Evolutionary conservation across 768 basidiomycete genomes (phyloP).

Genomic region (Termitomyces titanicus): DNA sequence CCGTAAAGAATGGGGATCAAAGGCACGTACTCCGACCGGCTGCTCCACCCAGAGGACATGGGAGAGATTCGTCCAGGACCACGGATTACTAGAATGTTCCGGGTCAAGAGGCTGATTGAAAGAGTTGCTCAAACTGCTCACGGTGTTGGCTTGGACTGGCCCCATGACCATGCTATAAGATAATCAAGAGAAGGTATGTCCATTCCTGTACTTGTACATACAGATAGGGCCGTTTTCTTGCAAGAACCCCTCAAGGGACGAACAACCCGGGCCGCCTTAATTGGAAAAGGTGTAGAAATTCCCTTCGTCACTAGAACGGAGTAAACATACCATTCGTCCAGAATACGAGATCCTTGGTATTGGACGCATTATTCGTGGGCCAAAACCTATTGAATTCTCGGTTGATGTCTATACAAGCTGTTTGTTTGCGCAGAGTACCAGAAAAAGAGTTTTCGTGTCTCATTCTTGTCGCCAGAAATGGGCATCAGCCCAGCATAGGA

Average conservation of each 20-base stretch:
- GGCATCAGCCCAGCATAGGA: slow-evolving; percentile 69
- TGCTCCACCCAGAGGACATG: slow-evolving; percentile 70
- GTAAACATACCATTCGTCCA: slow-evolving; percentile 45
- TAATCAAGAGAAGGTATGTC: not conserved
- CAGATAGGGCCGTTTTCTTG: slow-evolving; percentile 65
- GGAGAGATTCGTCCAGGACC: slow-evolving; percentile 70
- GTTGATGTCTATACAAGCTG: not conserved
- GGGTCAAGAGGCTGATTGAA: not conserved
- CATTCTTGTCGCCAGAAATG: slow-evolving; percentile 51
- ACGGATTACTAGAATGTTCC: slow-evolving; percentile 42
- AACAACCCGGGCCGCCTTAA: slow-evolving; percentile 67
- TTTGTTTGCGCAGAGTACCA: slow-evolving; percentile 21
- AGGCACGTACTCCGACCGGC: slow-evolving; percentile 51
- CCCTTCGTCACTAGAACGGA: not conserved
- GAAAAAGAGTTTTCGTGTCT: slow-evolving; percentile 58
- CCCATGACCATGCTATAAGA: slow-evolving; percentile 44
- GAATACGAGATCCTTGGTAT: slow-evolving; percentile 58
- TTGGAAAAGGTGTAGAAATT: slow-evolving; percentile 25
- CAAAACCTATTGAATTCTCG: slow-evolving; percentile 55
- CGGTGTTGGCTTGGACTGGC: slow-evolving; percentile 34
- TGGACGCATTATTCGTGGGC: slow-evolving; percentile 59
- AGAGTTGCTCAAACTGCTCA: slow-evolving; percentile 7
- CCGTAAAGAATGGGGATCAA: not conserved
- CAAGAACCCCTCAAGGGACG: slow-evolving; percentile 60
- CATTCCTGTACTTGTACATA: slow-evolving; percentile 22